These are phyloP conservation scores for Fermentozyma sake DNA, from an alignment of 1,139 yeast genomes.

Conservation along the genomic window DNA sequence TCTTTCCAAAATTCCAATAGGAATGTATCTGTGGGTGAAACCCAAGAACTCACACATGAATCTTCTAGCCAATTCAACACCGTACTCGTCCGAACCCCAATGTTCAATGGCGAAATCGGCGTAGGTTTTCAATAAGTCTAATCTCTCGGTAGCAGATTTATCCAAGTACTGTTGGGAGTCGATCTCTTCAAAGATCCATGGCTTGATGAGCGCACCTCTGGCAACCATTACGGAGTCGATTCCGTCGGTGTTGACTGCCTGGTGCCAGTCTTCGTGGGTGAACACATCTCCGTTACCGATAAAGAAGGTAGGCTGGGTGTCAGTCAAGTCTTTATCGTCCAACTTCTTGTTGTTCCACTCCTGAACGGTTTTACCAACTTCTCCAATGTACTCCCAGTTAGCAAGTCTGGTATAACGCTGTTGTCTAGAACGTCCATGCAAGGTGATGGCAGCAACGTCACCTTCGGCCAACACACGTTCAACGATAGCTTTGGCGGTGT, in stretches of 20 bases:
- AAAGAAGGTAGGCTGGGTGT: constrained; percentile 49
- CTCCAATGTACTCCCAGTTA: constrained; percentile 85
- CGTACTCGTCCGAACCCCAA: constrained; percentile 98
- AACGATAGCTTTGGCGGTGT: constrained; percentile 77
- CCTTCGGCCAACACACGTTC: constrained; percentile 68
- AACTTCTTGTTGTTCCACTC: constrained; percentile 50
- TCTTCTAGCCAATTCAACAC: constrained; percentile 82
- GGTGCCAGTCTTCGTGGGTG: constrained; percentile 85
- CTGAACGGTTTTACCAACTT: constrained; percentile 66
- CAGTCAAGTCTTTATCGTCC: constrained; percentile 49
- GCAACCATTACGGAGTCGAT: constrained; percentile 97
- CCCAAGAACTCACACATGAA: constrained; percentile 92
- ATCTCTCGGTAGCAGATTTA: constrained; percentile 83
- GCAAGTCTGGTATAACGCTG: constrained; percentile 90
- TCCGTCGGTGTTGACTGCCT: constrained; percentile 62
- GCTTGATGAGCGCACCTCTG: constrained; percentile 94
- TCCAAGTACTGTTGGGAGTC: constrained; percentile 86
- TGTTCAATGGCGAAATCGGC: constrained; percentile 84
- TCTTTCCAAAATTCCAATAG: constrained; percentile 86
- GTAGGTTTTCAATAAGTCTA: constrained; percentile 65
- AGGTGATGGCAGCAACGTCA: constrained; percentile 84
- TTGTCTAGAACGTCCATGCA: constrained; percentile 95
- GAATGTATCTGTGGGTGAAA: constrained; percentile 90
- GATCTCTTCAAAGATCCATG: constrained; percentile 97
- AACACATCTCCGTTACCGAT: constrained; percentile 94